These are phyloP conservation scores for Exophiala lecanii-corni DNA, from an alignment of 2,329 filamentous ascomycete genomes.

Conservation along the genomic window DNA sequence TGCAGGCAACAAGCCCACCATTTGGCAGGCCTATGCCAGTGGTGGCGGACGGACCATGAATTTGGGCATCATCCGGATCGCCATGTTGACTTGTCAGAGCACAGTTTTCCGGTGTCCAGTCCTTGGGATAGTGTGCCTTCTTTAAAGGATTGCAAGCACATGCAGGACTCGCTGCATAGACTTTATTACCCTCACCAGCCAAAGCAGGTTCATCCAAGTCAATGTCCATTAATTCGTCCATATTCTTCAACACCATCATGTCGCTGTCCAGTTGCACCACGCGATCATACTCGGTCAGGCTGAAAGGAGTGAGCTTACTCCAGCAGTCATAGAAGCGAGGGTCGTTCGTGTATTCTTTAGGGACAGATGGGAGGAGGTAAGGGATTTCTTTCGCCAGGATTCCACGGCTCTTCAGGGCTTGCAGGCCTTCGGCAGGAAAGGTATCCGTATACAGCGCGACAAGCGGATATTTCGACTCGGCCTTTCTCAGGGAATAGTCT, in stretches of 20 bases:
- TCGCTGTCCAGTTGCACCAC: slow-evolving; percentile 84
- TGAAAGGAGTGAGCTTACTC: slow-evolving; percentile 79
- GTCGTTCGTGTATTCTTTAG: slow-evolving; percentile 68
- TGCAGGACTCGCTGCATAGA: slow-evolving; percentile 80
- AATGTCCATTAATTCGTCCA: slow-evolving; percentile 90
- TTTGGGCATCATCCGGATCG: slow-evolving; percentile 48
- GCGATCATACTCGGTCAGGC: slow-evolving; percentile 68
- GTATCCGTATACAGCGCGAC: slow-evolving; percentile 77
- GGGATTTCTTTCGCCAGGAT: slow-evolving; percentile 68
- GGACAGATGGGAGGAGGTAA: slow-evolving; percentile 63
- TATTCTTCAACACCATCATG: slow-evolving; percentile 77
- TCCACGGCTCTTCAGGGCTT: slow-evolving; percentile 62
- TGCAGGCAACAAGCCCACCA: slow-evolving; percentile 58
- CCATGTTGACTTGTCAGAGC: slow-evolving; percentile 57
- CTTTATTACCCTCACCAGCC: slow-evolving; percentile 52
- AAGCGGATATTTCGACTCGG: slow-evolving; percentile 67
- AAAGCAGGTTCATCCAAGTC: slow-evolving; percentile 58
- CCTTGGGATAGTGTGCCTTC: slow-evolving; percentile 70
- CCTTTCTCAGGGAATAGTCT: slow-evolving; percentile 66
- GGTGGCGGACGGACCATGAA: slow-evolving; percentile 44
- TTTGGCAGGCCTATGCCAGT: slow-evolving; percentile 56
- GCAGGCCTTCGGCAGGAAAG: slow-evolving; percentile 64
- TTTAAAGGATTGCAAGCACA: slow-evolving; percentile 80
- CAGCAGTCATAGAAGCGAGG: slow-evolving; percentile 86
- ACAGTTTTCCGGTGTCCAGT: slow-evolving; percentile 60